Conservation (phyloP, 2,329 filamentous ascomycete genomes). For the Sphaerulina vaccinii region DNA sequence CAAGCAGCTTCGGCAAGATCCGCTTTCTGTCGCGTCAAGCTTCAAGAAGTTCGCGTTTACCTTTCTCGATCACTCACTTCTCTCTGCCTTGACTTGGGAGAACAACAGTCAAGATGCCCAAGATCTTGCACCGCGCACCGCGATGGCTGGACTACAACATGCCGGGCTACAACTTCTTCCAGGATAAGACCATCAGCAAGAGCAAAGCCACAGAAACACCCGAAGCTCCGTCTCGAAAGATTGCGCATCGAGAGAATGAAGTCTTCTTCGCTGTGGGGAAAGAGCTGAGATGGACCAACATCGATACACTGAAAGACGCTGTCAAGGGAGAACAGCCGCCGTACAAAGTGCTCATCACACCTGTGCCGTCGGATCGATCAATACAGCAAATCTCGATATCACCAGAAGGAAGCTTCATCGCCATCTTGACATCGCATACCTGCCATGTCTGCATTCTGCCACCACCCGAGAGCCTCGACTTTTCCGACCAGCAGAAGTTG, state of each 20-base stretch:
- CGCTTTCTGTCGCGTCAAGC: background rate
- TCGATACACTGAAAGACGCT: slow-evolving; percentile 71
- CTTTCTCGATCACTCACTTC: no score
- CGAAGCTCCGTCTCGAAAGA: slow-evolving; percentile 56
- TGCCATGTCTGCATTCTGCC: slow-evolving; percentile 86
- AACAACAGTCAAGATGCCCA: slow-evolving; percentile 63
- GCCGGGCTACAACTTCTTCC: slow-evolving; percentile 76
- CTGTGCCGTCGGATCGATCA: slow-evolving; percentile 64
- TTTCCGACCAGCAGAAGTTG: slow-evolving; percentile 65
- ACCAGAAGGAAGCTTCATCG: slow-evolving; percentile 76
- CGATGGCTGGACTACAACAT: slow-evolving; percentile 79
- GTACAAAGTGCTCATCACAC: slow-evolving; percentile 61
- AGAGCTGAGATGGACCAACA: slow-evolving; percentile 87
- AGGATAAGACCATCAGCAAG: slow-evolving; percentile 25
- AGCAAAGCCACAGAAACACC: slow-evolving; percentile 11
- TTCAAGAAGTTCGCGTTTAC: no score
- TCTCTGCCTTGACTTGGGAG: background rate
- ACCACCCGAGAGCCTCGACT: slow-evolving; percentile 71
- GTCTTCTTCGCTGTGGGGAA: slow-evolving; percentile 85
- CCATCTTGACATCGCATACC: slow-evolving; percentile 82
- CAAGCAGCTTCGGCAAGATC: no score
- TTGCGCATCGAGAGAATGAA: slow-evolving; percentile 80
- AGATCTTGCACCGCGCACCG: slow-evolving; percentile 80
- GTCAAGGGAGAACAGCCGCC: slow-evolving; percentile 17
- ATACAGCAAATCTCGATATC: slow-evolving; percentile 85